These are phyloP conservation scores for Pseudocercospora pini-densiflorae DNA, from an alignment of 2,329 filamentous ascomycete genomes.

Conservation along the genomic window DNA sequence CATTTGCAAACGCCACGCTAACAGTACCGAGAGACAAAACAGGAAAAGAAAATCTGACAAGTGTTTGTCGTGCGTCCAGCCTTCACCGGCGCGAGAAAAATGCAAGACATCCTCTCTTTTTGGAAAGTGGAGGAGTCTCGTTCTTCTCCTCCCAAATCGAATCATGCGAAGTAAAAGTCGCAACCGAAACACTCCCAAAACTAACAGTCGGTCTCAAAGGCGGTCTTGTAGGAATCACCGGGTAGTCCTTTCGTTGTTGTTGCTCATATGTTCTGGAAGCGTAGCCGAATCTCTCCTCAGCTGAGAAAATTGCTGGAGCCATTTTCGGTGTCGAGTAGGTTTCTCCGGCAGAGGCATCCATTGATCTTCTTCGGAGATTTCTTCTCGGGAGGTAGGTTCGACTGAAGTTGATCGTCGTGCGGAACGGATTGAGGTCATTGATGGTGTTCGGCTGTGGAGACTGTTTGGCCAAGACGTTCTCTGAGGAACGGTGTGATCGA, in stretches of 20 bases:
- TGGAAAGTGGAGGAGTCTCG: neutral
- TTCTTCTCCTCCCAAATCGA: constrained; percentile 13
- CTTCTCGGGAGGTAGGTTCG: constrained; percentile 12
- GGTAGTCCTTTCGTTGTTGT: constrained; percentile 13
- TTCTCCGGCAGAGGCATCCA: constrained; percentile 13
- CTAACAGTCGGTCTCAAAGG: constrained; percentile 26
- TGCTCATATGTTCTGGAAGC: constrained; percentile 15
- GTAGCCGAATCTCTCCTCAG: constrained; percentile 31
- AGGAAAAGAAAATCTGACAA: no score
- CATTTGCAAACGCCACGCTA: neutral
- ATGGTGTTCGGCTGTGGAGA: constrained; percentile 12
- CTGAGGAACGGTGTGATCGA: constrained; percentile 25
- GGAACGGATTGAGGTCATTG: neutral
- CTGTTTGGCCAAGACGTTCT: constrained; percentile 22
- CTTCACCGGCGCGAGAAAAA: neutral
- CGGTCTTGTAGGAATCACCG: constrained; percentile 23
- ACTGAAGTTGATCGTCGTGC: constrained; percentile 19
- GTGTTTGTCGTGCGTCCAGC: no score
- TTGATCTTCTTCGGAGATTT: constrained; percentile 16
- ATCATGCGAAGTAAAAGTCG: constrained; percentile 25
- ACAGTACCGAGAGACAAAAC: neutral
- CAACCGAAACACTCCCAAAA: constrained; percentile 23
- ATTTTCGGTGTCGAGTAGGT: constrained; percentile 12
- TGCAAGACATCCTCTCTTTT: neutral
- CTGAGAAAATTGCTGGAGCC: constrained; percentile 13